phyloP scores from a whole-genome alignment of 1,284 basidiomycete genomes.

The Schizophyllum commune region DNA sequence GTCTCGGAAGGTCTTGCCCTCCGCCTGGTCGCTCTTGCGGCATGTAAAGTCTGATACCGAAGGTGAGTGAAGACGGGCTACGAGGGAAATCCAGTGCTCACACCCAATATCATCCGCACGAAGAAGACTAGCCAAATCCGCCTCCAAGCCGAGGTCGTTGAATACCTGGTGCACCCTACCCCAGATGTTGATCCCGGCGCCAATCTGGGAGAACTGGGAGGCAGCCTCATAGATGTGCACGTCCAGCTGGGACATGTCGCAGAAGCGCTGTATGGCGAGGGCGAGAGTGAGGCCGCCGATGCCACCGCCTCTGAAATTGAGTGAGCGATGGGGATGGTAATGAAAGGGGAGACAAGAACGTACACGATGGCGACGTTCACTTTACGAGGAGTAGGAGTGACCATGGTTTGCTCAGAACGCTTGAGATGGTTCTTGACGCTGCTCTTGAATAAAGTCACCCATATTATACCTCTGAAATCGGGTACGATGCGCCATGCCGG shows the following conservation, averaged over 20 bases:
- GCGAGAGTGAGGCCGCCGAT: slow-evolving; percentile 30
- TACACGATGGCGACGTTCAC: no score
- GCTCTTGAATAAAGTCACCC: no score
- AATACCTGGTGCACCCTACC: slow-evolving; percentile 26
- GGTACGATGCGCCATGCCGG: no score
- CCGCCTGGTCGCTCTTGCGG: background rate
- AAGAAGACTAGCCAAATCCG: background rate
- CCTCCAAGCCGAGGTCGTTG: slow-evolving; percentile 23
- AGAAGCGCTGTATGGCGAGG: slow-evolving; percentile 16
- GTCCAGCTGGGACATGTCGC: slow-evolving; percentile 14
- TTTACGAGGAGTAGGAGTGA: no score
- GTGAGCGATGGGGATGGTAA: no score
- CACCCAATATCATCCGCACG: background rate
- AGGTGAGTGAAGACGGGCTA: no score
- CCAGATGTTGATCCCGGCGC: slow-evolving; percentile 30
- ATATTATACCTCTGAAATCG: no score
- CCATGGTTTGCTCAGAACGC: no score
- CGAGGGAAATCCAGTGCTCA: no score
- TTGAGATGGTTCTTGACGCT: no score
- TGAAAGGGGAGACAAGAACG: no score
- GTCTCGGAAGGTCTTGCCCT: background rate
- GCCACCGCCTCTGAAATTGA: slow-evolving; percentile 25
- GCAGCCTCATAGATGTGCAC: slow-evolving; percentile 29
- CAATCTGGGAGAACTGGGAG: slow-evolving; percentile 25
- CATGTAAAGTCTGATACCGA: background rate